Base-by-base conservation (phyloP, 2,329 filamentous ascomycete genomes). In the Tothia fuscella region DNA sequence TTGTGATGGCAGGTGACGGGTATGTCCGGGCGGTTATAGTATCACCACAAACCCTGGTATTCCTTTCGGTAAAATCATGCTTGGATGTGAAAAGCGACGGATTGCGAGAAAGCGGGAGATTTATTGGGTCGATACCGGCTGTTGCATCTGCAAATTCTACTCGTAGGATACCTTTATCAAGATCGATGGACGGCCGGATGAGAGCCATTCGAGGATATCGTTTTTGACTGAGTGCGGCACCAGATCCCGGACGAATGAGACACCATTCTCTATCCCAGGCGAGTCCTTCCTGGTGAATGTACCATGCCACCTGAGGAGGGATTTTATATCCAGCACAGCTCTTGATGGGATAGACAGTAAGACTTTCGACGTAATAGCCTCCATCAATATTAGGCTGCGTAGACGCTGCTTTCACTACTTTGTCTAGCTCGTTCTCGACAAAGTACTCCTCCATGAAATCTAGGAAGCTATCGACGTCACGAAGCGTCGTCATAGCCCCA, bases 221-320 rank as follows among this genome's bases (percentile, higher is more conserved):
- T 62, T 96, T 98, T 60, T 96, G 89, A 55, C 76, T 94, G 41
- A 98, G 66, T 5, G 82, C 86, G 51, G 80, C 78, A 0, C 85
- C 82, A 1, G 88, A 93, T 32, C 85, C 87, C 54, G 79, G 74
- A 56, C 95, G 88, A 12, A 98, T 70, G 16, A 98, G 66, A 61
- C 89, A 96, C 89, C 91, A 98, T 64, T 96, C 89, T 47, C 91
- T 74, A 58, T 98, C 91, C 87, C 89, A 96, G 6, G 79, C 82
- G 2, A 98, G 67, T 0, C 91, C 91, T 62, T 95, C 87, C 6
- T 73, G 68, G 42, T 74, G 76, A 16, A 96, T 71, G 51, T 83
- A 77, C 91, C 91, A 98, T 12, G 68, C 55, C 6, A 63, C 64
- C 2, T 66, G 71, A 1, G 62, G 47, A 1, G 86, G 80, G 22